Conservation (phyloP, 176 grass and related monocot genomes). For the Raddia guianensis region DNA sequence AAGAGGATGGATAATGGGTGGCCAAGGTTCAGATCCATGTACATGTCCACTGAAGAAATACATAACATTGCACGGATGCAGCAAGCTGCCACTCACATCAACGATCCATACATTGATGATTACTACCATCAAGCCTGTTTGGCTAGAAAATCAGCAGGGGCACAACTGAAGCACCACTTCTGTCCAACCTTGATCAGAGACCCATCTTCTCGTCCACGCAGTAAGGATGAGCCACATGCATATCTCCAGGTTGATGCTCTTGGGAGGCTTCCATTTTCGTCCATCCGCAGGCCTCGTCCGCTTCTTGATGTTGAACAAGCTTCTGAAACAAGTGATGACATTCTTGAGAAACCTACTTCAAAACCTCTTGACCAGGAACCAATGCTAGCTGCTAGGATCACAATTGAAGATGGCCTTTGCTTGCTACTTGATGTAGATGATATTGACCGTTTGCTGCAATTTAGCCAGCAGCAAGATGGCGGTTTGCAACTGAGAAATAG, state of each 20-base stretch:
- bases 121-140: conserved; percentile 92
- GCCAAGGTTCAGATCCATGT: conserved; percentile 58
- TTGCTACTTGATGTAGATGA: conserved; percentile 86
- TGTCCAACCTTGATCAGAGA: conserved; percentile 73
- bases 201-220: conserved; percentile 45
- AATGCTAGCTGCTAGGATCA: conserved; percentile 83
- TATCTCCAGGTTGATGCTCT: conserved; percentile 91
- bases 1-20: conserved; percentile 59
- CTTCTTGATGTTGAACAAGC: conserved; percentile 79
- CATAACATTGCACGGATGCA: conserved; percentile 85
- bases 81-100: conserved; percentile 67
- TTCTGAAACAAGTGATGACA: conserved; percentile 42
- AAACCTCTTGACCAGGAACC: conserved; percentile 83
- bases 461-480: conserved; percentile 73
- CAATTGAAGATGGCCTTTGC: conserved; percentile 75
- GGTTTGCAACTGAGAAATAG: conserved; percentile 65
- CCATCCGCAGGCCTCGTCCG: conserved; percentile 73
- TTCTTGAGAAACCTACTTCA: conserved; percentile 51
- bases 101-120: conserved; percentile 82
- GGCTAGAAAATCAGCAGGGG: conserved; percentile 61
- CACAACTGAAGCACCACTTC: conserved; percentile 71
- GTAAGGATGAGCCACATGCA: conserved; percentile 77
- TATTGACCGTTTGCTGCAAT: conserved; percentile 69
- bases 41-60: conserved; percentile 76
- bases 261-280: conserved; percentile 81